Conservation (phyloP, 2,329 filamentous ascomycete species). For the Aureobasidium mangrovei region DNA sequence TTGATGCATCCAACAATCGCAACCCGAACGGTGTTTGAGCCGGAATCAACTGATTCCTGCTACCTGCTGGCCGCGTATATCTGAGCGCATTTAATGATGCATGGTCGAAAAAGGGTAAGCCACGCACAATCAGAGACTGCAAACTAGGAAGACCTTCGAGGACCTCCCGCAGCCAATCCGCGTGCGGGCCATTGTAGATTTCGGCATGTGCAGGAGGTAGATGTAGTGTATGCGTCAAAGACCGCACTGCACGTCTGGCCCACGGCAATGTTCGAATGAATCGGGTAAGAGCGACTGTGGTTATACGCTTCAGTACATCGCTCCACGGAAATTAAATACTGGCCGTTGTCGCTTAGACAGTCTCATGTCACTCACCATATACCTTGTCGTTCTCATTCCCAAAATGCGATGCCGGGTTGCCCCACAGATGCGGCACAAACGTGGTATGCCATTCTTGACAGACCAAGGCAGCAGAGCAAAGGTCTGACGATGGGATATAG, state of each 20-base stretch:
- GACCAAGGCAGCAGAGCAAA: conserved; percentile 48
- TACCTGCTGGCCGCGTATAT: conserved; percentile 14
- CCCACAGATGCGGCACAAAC: conserved; percentile 54
- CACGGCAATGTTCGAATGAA: conserved; percentile 50
- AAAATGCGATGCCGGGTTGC: conserved; percentile 54
- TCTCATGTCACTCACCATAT: conserved; percentile 34
- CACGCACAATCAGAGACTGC: conserved; percentile 51
- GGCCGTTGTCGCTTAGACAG: neutral
- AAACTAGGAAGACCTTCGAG: conserved; percentile 49
- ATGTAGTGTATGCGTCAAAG: conserved; percentile 53
- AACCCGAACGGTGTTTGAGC: conserved; percentile 34
- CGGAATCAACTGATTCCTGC: neutral
- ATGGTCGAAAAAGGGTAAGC: conserved; percentile 54
- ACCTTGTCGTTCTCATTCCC: conserved; percentile 51
- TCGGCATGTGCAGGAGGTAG: conserved; percentile 52
- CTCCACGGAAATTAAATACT: neutral
- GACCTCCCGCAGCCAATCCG: conserved; percentile 51
- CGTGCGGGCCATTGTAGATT: conserved; percentile 50
- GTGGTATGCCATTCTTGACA: conserved; percentile 49
- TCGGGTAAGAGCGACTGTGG: conserved; percentile 46
- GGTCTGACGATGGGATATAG: conserved; percentile 48
- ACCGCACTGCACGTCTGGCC: conserved; percentile 44
- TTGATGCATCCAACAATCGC: conserved; percentile 48
- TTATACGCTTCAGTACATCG: neutral
- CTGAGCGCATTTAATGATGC: conserved; percentile 45